phyloP scores from a whole-genome alignment of 352 stramenopile genomes.

The Pelagophyceae sp. region DNA sequence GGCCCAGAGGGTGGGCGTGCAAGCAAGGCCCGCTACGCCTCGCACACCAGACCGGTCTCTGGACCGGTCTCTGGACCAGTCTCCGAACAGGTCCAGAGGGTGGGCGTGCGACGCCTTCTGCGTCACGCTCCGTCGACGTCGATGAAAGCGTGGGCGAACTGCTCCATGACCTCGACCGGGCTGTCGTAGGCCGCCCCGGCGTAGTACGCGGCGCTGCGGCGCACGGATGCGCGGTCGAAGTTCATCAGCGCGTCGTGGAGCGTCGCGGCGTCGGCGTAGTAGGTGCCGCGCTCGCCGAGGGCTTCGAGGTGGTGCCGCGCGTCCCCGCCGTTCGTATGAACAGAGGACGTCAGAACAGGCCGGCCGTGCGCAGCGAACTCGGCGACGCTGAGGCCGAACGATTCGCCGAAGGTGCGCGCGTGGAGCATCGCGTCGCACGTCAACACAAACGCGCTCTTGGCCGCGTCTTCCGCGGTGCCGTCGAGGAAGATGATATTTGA shows the following conservation, averaged over 20 bases:
- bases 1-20: no score
- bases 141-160: not conserved
- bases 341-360: not conserved
- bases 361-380: not conserved
- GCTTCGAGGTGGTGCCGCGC: not conserved
- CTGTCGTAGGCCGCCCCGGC: not conserved
- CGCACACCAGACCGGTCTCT: no score
- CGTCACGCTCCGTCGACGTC: no score
- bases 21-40: no score
- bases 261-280: not conserved
- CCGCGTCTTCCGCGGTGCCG: not conserved
- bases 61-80: no score
- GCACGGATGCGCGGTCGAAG: not conserved
- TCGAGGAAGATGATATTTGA: not conserved
- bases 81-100: no score
- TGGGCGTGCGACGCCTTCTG: no score
- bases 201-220: not conserved
- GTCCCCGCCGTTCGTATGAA: not conserved
- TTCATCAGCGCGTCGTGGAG: not conserved
- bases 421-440: slow-evolving; percentile 4
- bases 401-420: not conserved
- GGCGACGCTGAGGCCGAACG: not conserved
- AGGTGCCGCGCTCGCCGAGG: not conserved
- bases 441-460: not conserved
- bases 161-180: not conserved